phyloP scores from a whole-genome alignment of 129 eudicot species.

The Solidago caesia region DNA sequence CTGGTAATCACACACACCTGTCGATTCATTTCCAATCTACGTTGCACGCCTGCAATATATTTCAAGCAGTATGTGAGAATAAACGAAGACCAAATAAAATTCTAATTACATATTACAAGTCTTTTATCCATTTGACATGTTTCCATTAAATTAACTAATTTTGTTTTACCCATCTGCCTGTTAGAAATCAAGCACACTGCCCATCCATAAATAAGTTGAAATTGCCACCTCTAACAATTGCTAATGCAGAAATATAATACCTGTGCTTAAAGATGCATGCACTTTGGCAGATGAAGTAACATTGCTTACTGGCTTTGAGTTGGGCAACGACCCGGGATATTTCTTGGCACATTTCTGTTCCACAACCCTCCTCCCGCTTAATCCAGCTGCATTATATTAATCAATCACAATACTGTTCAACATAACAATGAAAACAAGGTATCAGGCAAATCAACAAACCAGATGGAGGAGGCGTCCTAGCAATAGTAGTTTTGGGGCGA shows the following conservation, averaged over 20 bases:
- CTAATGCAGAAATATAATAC: slow-evolving; percentile 23
- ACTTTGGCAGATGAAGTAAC: slow-evolving; percentile 37
- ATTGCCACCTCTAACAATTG: background rate
- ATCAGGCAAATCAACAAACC: slow-evolving; percentile 38
- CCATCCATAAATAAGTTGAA: background rate
- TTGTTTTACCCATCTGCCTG: background rate
- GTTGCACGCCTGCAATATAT: slow-evolving; percentile 57
- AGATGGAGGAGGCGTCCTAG: slow-evolving; percentile 87
- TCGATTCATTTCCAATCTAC: slow-evolving; percentile 67
- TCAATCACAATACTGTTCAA: slow-evolving; percentile 8
- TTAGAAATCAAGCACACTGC: background rate
- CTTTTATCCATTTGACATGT: background rate
- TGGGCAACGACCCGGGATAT: slow-evolving; percentile 47
- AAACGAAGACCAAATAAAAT: background rate
- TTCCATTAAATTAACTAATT: background rate
- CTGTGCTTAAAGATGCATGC: slow-evolving; percentile 43
- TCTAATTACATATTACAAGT: background rate
- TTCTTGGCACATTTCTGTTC: slow-evolving; percentile 64
- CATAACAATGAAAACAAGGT: background rate
- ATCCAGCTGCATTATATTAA: slow-evolving; percentile 43
- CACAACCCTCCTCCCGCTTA: slow-evolving; percentile 39
- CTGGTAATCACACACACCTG: slow-evolving; percentile 40
- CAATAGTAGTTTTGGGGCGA: slow-evolving; percentile 54
- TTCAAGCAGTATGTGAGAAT: slow-evolving; percentile 1
- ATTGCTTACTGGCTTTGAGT: slow-evolving; percentile 48